Evolutionary conservation across 2,329 filamentous ascomycete species (phyloP).

Genomic region (Claviceps monticola): DNA sequence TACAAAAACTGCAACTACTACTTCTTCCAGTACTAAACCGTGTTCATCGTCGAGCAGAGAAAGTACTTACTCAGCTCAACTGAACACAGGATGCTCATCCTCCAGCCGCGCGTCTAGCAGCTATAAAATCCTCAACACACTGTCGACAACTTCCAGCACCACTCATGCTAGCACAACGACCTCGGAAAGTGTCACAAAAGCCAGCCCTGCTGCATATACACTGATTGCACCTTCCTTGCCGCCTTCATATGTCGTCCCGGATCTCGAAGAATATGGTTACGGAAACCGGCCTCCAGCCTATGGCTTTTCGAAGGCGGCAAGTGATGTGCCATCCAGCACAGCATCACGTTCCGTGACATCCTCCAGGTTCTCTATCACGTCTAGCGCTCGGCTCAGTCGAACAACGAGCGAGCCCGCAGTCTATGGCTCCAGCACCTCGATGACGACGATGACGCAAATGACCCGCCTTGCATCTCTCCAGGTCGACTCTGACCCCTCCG

Average conservation of each 20-base stretch:
- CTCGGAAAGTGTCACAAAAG: not conserved
- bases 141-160: not conserved
- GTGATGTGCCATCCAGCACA: not conserved
- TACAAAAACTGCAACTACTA: not conserved
- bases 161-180: not conserved
- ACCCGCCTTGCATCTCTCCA: not conserved
- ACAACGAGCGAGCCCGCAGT: not conserved
- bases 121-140: not conserved
- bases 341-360: not conserved
- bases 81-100: not conserved
- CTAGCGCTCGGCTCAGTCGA: not conserved
- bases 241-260: slow-evolving; percentile 4
- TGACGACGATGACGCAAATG: not conserved
- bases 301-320: not conserved
- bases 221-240: slow-evolving; percentile 1
- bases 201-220: slow-evolving; percentile 3
- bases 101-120: not conserved
- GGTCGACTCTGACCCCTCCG: not conserved
- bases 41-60: not conserved
- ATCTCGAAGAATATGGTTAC: slow-evolving; percentile 7
- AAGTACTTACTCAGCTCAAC: not conserved
- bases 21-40: not conserved
- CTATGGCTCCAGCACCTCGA: slow-evolving; percentile 1
- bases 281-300: slow-evolving; percentile 3
- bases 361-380: not conserved